A percentile compares a stretch with the other conserved stretches of the same genome.
phyloP scores from a whole-genome alignment of 768 basidiomycete species.

The Macrocybe gigantea region DNA sequence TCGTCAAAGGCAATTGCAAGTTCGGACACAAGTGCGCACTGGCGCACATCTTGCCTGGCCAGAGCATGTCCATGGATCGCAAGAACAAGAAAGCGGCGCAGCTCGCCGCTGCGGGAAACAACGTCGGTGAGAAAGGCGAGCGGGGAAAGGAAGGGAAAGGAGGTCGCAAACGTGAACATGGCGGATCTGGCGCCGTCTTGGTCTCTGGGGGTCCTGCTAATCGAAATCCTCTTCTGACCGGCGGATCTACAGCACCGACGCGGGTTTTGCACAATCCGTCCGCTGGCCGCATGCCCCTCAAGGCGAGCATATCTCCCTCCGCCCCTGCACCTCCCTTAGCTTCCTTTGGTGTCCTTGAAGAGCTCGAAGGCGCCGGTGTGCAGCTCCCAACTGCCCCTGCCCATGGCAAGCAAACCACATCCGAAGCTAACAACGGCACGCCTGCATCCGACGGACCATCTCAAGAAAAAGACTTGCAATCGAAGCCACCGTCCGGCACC shows the following conservation, averaged over 20 bases:
- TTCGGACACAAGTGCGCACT: constrained; percentile 81
- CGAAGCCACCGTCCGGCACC: constrained; percentile 23
- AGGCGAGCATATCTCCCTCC: constrained; percentile 68
- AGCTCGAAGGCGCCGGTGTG: constrained; percentile 33
- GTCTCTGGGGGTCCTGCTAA: constrained; percentile 11
- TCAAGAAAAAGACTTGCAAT: constrained; percentile 7
- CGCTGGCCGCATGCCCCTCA: constrained; percentile 54
- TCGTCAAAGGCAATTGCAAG: constrained; percentile 84
- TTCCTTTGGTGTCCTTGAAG: constrained; percentile 62
- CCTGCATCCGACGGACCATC: constrained; percentile 1
- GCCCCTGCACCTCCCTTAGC: constrained; percentile 78
- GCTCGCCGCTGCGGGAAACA: constrained; percentile 34
- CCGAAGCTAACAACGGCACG: constrained; percentile 2
- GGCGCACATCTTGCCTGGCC: constrained; percentile 90
- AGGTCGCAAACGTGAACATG: constrained; percentile 31
- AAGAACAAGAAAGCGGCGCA: constrained; percentile 96
- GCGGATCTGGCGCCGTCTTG: constrained; percentile 19
- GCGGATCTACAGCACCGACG: constrained; percentile 67
- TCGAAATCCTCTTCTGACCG: constrained; percentile 37
- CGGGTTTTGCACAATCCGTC: constrained; percentile 32
- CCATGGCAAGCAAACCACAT: constrained; percentile 17
- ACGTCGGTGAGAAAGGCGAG: constrained; percentile 23
- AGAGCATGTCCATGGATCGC: constrained; percentile 91
- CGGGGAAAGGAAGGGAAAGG: constrained; percentile 20
- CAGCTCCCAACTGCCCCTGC: constrained; percentile 42